Conservation (phyloP, 2,329 filamentous ascomycete genomes). For the Cercospora beticola region DNA sequence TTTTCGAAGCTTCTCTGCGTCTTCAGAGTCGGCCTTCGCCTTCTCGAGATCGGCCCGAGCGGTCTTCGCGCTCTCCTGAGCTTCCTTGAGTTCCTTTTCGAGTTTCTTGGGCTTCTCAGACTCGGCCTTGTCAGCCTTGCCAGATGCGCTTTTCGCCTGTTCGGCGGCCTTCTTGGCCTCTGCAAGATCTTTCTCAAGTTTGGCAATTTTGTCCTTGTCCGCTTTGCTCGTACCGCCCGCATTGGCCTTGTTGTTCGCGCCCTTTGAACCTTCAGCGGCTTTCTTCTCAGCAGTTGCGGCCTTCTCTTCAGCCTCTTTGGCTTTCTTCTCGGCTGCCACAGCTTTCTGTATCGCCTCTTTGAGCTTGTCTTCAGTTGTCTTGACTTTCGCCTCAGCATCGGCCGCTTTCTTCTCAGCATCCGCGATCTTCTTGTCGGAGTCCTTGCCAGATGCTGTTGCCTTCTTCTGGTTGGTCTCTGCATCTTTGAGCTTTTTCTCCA, state of each 20-base stretch:
- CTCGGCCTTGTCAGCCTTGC: conserved; percentile 11
- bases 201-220: conserved; percentile 19
- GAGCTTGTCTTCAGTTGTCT: conserved; percentile 14
- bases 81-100: conserved; percentile 15
- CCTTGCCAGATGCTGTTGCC: conserved; percentile 16
- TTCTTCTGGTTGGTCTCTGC: conserved; percentile 18
- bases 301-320: conserved; percentile 17
- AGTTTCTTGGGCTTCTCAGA: conserved; percentile 17
- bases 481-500: conserved; percentile 14
- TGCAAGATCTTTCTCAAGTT: conserved; percentile 19
- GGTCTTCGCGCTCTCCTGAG: conserved; percentile 15
- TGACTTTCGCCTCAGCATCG: conserved; percentile 7
- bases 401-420: conserved; percentile 5
- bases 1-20: conserved; percentile 13
- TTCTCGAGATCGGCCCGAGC: conserved; percentile 15
- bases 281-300: conserved; percentile 16
- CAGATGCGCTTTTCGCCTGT: conserved; percentile 7
- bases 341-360: conserved; percentile 16
- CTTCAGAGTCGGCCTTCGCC: conserved; percentile 10
- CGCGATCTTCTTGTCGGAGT: conserved; percentile 17
- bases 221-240: conserved; percentile 11
- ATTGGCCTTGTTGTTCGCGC: conserved; percentile 6
- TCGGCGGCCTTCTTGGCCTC: conserved; percentile 17
- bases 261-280: conserved; percentile 10
- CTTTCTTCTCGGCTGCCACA: conserved; percentile 8